These are phyloP conservation scores for Poa pratensis DNA, from an alignment of 176 grass and related monocot genomes.

Conservation along the genomic window DNA sequence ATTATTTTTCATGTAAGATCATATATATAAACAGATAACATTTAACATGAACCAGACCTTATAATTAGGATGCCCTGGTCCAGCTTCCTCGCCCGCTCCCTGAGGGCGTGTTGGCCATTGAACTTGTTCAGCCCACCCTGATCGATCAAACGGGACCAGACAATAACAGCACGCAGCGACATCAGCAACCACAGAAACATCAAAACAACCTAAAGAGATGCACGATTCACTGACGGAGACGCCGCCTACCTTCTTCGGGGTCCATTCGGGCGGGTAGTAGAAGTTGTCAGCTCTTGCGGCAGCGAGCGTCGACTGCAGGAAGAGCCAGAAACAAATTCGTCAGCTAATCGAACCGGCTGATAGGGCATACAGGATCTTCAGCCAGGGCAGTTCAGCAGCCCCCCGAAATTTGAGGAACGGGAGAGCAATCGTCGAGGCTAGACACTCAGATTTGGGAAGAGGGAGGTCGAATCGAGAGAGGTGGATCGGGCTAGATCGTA, in stretches of 20 bases:
- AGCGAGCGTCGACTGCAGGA: constrained; percentile 75
- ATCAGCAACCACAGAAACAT: constrained; percentile 19
- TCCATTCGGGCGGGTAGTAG: constrained; percentile 99
- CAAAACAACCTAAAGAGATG: neutral
- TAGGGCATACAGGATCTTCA: neutral
- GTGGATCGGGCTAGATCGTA: constrained; percentile 41
- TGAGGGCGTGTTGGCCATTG: constrained; percentile 87
- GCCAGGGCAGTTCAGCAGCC: neutral
- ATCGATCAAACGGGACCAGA: constrained; percentile 22
- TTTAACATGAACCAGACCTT: constrained; percentile 55
- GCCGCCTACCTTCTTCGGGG: constrained; percentile 80
- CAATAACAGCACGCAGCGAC: neutral
- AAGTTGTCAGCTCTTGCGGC: constrained; percentile 95
- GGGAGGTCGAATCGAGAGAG: neutral
- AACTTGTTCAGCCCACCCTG: constrained; percentile 98
- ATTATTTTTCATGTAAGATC: neutral
- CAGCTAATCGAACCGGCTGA: neutral
- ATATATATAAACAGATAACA: neutral
- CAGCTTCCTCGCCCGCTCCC: constrained; percentile 88
- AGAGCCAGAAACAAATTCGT: constrained; percentile 16
- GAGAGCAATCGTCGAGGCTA: neutral
- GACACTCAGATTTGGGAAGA: neutral
- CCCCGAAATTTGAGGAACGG: neutral
- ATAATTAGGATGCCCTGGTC: constrained; percentile 97
- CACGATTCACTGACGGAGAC: constrained; percentile 4